phyloP scores from a whole-genome alignment of 2,329 filamentous ascomycete genomes.

The Colletotrichum cordylinicola region DNA sequence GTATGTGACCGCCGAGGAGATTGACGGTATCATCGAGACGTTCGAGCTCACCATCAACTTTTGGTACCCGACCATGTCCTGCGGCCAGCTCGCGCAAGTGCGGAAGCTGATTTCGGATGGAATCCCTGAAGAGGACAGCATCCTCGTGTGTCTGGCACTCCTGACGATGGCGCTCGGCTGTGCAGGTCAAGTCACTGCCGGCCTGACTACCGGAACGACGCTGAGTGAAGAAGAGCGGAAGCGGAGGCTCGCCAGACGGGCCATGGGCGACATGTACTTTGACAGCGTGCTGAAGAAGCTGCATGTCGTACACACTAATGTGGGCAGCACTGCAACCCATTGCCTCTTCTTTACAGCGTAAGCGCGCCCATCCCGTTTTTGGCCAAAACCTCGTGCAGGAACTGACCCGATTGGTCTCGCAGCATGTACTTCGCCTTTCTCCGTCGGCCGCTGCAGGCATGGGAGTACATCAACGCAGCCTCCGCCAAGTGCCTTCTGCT shows the following conservation, averaged over 20 bases:
- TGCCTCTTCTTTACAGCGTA: slow-evolving; percentile 57
- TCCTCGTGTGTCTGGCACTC: slow-evolving; percentile 46
- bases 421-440: slow-evolving; percentile 57
- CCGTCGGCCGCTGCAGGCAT: slow-evolving; percentile 55
- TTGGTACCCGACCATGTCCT: slow-evolving; percentile 58
- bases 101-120: slow-evolving; percentile 36
- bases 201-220: slow-evolving; percentile 24
- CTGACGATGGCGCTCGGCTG: slow-evolving; percentile 55
- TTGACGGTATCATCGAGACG: slow-evolving; percentile 44
- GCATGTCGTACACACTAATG: slow-evolving; percentile 50
- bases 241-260: slow-evolving; percentile 33
- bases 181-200: slow-evolving; percentile 44
- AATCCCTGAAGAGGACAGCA: slow-evolving; percentile 39
- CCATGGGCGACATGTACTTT: slow-evolving; percentile 49
- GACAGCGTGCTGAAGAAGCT: slow-evolving; percentile 51
- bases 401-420: background rate
- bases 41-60: slow-evolving; percentile 56
- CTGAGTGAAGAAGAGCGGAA: slow-evolving; percentile 33
- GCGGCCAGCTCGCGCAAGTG: slow-evolving; percentile 38
- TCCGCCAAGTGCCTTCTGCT: slow-evolving; percentile 56
- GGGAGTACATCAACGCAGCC: slow-evolving; percentile 55
- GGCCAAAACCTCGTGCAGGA: background rate
- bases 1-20: slow-evolving; percentile 45
- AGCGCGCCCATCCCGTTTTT: slow-evolving; percentile 21
- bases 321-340: slow-evolving; percentile 51